Evolutionary conservation across 805 yeast species (phyloP).

Genomic region (Barnettozyma wickerhamii): DNA sequence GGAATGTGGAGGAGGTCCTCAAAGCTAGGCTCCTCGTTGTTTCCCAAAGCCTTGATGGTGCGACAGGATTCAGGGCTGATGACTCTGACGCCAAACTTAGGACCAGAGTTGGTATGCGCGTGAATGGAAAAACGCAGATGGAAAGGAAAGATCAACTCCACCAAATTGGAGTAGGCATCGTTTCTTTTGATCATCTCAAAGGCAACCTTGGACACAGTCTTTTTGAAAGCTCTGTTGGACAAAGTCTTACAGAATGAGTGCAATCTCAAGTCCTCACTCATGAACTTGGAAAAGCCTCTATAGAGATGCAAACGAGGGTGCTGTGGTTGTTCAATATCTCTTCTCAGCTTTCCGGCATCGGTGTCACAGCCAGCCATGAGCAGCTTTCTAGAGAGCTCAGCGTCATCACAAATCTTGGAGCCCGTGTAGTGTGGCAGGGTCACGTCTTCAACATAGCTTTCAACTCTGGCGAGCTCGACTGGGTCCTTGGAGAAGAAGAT

Average conservation of each 20-base stretch:
- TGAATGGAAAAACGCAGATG: conserved; percentile 58
- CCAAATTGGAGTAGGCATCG: conserved; percentile 61
- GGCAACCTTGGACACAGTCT: conserved; percentile 47
- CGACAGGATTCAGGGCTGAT: conserved; percentile 41
- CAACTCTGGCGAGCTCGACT: conserved; percentile 24
- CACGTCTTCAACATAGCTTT: conserved; percentile 29
- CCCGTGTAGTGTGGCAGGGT: conserved; percentile 35
- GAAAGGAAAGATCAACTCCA: conserved; percentile 55
- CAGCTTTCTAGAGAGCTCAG: conserved; percentile 37
- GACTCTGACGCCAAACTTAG: conserved; percentile 53
- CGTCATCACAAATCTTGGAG: conserved; percentile 31
- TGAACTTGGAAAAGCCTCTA: conserved; percentile 56
- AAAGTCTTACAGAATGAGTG: conserved; percentile 34
- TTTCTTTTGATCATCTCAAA: conserved; percentile 63
- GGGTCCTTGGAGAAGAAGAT: conserved; percentile 29
- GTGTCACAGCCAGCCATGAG: conserved; percentile 43
- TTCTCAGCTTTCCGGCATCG: conserved; percentile 59
- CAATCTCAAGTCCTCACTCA: conserved; percentile 51
- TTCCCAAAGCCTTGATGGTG: conserved; percentile 40
- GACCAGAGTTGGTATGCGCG: conserved; percentile 56
- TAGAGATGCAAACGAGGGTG: conserved; percentile 51
- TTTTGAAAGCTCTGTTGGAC: conserved; percentile 43
- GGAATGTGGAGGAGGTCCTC: conserved; percentile 59
- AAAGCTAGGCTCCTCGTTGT: conserved; percentile 36
- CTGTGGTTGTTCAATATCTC: conserved; percentile 51